Conservation (phyloP, 2,329 filamentous ascomycete species). For the Neodidymelliopsis sp. region DNA sequence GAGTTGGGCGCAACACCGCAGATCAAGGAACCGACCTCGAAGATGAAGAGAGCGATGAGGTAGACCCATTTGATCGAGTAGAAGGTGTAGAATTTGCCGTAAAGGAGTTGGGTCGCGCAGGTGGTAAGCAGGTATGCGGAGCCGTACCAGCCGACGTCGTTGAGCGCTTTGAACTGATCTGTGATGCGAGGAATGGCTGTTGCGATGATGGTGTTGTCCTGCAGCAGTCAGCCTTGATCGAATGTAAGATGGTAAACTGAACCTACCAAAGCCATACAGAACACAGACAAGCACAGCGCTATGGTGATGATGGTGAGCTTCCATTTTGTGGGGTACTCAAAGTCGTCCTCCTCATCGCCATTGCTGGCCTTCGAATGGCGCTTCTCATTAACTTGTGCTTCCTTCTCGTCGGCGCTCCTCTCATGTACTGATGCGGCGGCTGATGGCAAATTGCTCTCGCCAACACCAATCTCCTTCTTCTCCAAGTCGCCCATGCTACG, state of each 20-base stretch:
- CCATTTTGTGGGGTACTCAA: slow-evolving; percentile 47
- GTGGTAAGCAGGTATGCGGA: slow-evolving; percentile 53
- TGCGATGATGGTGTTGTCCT: slow-evolving; percentile 42
- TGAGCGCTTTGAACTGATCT: slow-evolving; percentile 55
- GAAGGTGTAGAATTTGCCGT: slow-evolving; percentile 56
- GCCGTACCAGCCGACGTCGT: slow-evolving; percentile 58
- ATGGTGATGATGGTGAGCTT: slow-evolving; percentile 44
- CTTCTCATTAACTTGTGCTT: slow-evolving; percentile 18
- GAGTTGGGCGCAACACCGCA: slow-evolving; percentile 61
- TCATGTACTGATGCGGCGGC: slow-evolving; percentile 28
- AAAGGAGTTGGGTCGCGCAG: slow-evolving; percentile 51
- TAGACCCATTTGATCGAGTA: slow-evolving; percentile 58
- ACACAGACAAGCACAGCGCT: slow-evolving; percentile 47
- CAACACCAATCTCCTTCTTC: slow-evolving; percentile 34
- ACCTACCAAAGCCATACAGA: slow-evolving; percentile 49
- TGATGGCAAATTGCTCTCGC: slow-evolving; percentile 34
- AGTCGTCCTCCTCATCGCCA: slow-evolving; percentile 36
- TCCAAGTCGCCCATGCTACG: slow-evolving; percentile 35
- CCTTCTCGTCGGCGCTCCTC: slow-evolving; percentile 21
- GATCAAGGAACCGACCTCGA: slow-evolving; percentile 61
- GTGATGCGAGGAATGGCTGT: slow-evolving; percentile 59
- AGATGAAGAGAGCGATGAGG: slow-evolving; percentile 55
- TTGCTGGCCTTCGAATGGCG: slow-evolving; percentile 27
- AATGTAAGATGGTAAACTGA: neutral
- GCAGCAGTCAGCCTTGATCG: neutral